A percentile compares a stretch with the other conserved stretches of the same genome.
phyloP scores from a whole-genome alignment of 2,329 filamentous ascomycete genomes.

The Aspergillus tamarii region DNA sequence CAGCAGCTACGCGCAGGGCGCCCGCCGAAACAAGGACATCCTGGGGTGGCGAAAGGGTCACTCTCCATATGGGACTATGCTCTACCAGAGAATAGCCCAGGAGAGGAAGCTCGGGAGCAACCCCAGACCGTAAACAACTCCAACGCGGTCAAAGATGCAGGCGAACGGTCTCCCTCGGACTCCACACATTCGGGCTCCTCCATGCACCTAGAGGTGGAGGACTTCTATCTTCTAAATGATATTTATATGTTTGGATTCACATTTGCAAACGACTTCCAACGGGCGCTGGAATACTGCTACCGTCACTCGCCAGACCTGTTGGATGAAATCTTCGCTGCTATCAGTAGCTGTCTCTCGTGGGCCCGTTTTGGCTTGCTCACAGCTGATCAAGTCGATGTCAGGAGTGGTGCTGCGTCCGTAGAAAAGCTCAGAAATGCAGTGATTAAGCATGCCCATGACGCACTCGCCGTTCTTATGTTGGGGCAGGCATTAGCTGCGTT shows the following conservation, averaged over 20 bases:
- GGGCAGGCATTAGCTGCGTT: not conserved
- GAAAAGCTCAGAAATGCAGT: not conserved
- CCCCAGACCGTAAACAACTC: not conserved
- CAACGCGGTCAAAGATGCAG: not conserved
- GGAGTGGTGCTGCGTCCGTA: not conserved
- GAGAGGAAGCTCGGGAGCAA: not conserved
- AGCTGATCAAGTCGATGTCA: not conserved
- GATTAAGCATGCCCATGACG: not conserved
- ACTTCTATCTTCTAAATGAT: not conserved
- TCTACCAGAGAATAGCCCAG: not conserved
- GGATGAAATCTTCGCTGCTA: not conserved
- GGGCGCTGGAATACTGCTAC: not conserved
- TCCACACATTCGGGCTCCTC: not conserved
- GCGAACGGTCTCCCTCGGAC: not conserved
- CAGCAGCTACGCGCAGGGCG: not conserved
- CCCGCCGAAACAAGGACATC: not conserved
- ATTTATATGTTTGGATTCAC: not conserved
- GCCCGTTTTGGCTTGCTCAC: not conserved
- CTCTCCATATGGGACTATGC: not conserved
- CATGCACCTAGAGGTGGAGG: not conserved
- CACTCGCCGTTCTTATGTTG: not conserved
- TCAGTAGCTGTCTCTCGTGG: not conserved
- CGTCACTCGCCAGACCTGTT: not conserved
- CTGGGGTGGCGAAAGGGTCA: not conserved
- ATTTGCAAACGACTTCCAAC: not conserved